Conservation (phyloP, 1,284 basidiomycete genomes). For the Lignosus rhinocerotis region DNA sequence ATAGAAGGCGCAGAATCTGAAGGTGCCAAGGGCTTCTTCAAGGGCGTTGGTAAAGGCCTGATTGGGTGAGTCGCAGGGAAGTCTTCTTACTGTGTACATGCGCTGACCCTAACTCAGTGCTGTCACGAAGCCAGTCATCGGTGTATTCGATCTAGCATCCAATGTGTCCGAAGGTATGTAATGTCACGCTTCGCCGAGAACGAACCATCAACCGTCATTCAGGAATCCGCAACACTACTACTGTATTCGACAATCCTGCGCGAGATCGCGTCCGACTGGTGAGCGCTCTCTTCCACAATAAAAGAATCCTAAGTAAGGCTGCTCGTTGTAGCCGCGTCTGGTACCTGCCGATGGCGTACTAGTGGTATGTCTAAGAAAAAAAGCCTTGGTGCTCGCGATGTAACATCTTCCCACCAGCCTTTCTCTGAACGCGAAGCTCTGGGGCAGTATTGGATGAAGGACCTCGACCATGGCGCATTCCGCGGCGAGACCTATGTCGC, state of each 20-base stretch:
- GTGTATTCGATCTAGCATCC: conserved; percentile 94
- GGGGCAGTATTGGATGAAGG: conserved; percentile 96
- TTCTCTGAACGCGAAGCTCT: conserved; percentile 89
- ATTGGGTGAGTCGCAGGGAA: conserved; percentile 70
- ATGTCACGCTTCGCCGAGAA: neutral
- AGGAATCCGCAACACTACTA: conserved; percentile 97
- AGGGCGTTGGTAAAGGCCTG: conserved; percentile 95
- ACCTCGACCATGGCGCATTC: conserved; percentile 86
- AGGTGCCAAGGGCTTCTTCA: conserved; percentile 96
- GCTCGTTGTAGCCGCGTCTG: conserved; percentile 68
- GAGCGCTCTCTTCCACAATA: conserved; percentile 27
- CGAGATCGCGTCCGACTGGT: conserved; percentile 87
- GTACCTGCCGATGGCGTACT: conserved; percentile 86
- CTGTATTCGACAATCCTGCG: conserved; percentile 93
- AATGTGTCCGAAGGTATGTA: conserved; percentile 88
- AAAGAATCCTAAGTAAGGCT: neutral
- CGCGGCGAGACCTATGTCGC: conserved; percentile 89
- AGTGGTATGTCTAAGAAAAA: conserved; percentile 47
- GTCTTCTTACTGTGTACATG: conserved; percentile 3
- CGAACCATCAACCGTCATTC: neutral
- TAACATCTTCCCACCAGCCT: conserved; percentile 47
- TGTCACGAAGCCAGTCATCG: conserved; percentile 96
- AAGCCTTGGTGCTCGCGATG: neutral
- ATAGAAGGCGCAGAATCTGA: conserved; percentile 95
- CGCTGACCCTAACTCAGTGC: conserved; percentile 48